These are phyloP conservation scores for Acer negundo DNA, from an alignment of 345 rosid species.

Conservation along the genomic window DNA sequence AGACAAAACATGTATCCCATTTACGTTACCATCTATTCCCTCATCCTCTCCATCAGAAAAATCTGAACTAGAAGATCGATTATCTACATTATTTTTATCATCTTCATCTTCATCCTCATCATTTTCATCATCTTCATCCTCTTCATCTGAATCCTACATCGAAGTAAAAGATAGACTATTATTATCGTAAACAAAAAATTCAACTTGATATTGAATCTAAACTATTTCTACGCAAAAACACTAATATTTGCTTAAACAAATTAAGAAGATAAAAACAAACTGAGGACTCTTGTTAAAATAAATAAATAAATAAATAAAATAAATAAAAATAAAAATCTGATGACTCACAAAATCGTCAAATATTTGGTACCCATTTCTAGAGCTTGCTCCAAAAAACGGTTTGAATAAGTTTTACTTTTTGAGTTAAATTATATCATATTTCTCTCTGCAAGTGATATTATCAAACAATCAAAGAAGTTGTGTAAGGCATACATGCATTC, in stretches of 20 bases:
- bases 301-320: too few relatives aligned
- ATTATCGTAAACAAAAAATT: neutral
- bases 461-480: neutral
- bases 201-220: neutral
- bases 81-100: constrained; percentile 26
- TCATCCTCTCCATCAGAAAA: constrained; percentile 41
- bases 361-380: too few relatives aligned
- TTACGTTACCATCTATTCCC: constrained; percentile 50
- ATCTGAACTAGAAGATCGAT: constrained; percentile 48
- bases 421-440: neutral
- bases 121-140: constrained; percentile 34
- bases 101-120: constrained; percentile 30
- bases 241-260: neutral
- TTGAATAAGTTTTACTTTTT: neutral
- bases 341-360: neutral
- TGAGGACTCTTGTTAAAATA: neutral
- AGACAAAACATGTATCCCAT: neutral
- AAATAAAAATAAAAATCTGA: neutral
- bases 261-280: neutral
- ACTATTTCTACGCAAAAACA: neutral
- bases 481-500: neutral
- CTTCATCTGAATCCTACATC: constrained; percentile 54
- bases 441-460: neutral
- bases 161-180: neutral
- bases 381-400: neutral